Conservation (phyloP, 768 basidiomycete genomes). For the Macrolepiota fuliginosa region DNA sequence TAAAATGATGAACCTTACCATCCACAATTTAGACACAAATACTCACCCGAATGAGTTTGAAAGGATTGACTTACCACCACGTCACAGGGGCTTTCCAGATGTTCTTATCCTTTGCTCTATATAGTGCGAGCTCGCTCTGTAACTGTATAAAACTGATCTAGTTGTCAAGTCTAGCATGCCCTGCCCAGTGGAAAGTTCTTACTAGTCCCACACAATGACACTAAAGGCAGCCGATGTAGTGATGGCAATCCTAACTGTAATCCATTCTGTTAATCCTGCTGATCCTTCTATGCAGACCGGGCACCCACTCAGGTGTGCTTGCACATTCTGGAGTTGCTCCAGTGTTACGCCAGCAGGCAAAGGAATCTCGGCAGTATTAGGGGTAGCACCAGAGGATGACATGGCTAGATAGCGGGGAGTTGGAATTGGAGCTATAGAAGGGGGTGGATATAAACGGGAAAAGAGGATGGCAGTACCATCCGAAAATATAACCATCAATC, state of each 20-base stretch:
- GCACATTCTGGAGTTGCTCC: not conserved
- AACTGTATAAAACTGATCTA: not conserved
- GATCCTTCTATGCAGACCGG: too few species aligned
- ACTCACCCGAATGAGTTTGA: not conserved
- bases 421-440: not conserved
- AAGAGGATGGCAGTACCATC: not conserved
- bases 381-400: not conserved
- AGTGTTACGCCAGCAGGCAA: conserved; percentile 2
- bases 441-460: not conserved
- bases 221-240: conserved; percentile 4
- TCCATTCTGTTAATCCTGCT: not conserved
- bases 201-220: conserved; percentile 11
- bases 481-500: not conserved
- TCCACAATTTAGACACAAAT: not conserved
- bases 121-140: conserved; percentile 5
- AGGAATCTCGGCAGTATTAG: not conserved
- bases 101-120: not conserved
- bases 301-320: conserved; percentile 4
- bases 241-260: conserved; percentile 5
- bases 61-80: conserved; percentile 2
- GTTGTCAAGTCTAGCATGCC: not conserved
- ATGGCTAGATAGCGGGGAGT: not conserved
- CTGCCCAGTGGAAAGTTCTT: not conserved
- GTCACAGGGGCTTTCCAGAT: conserved; percentile 5
- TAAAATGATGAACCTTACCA: not conserved